Base-by-base conservation (phyloP, 768 basidiomycete species). In the Leccinum olivaceopallidum region DNA sequence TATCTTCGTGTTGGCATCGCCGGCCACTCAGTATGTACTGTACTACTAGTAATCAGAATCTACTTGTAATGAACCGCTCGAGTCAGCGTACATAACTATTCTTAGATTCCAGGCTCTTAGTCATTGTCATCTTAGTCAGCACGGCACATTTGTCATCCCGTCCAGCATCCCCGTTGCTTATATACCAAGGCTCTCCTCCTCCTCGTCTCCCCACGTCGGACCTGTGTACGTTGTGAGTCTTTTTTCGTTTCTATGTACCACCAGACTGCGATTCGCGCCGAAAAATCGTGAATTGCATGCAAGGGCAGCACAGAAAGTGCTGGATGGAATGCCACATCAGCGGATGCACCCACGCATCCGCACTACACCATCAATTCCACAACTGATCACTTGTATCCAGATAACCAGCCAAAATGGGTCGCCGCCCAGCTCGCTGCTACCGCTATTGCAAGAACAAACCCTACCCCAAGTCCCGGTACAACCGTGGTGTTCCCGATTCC, bases 391-490 rank as follows among this genome's bases (percentile, higher is more conserved):
- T 53, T 16, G 6, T 22, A 28, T 53, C 0, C 39, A 71, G 70
- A 66, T 62, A 64, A 49, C 16, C 49, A 28, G 20, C 53, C 51
- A 63, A 66, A 56, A 97, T 97, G 95, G 95, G 95, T 85, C 93
- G 94, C 77, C 92, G 94, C 83, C 94, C 95, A 65, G 94, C 95
- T 79, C 90, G 92, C 71, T 97, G 94, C 87, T 96, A 96, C 83
- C 90, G 95, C 68, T 98, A 98, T 83, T 98, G 95, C 86, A 98
- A 98, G 82, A 96, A 95, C 86, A 98, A 98, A 87, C 95, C 96
- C 26, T 95, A 92, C 82, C 94, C 92, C 60, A 95, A 94, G 80
- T 92, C 89, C 57, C 80, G 94, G 73, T 96, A 96, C 84, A 96
- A 96, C 81, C 94, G 95, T 81, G 95, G 94, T 92, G 95, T 98